Evolutionary conservation across 495 filamentous ascomycete species (phyloP).

Genomic region (Glutinoglossum americanum): DNA sequence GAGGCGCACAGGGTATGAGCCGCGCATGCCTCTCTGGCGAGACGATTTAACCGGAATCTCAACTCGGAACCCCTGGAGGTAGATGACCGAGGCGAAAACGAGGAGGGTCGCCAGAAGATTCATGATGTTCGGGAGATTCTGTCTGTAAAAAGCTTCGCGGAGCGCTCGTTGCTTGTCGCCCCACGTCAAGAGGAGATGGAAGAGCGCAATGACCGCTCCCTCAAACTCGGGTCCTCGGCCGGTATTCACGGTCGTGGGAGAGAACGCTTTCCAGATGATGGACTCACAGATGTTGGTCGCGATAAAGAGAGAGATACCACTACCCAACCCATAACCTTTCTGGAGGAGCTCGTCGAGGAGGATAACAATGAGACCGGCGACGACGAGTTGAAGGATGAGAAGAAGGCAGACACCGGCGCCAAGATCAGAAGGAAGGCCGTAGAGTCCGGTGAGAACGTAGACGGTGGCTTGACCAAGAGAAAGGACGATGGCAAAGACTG

Average conservation of each 20-base stretch:
- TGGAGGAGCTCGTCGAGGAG: constrained; percentile 97
- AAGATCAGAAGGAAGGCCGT: constrained; percentile 86
- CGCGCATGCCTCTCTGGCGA: constrained; percentile 94
- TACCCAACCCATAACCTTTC: constrained; percentile 97
- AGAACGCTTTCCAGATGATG: constrained; percentile 99
- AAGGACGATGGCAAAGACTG: constrained; percentile 82
- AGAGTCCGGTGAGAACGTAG: constrained; percentile 93
- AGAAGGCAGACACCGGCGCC: constrained; percentile 96
- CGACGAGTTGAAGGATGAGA: constrained; percentile 85
- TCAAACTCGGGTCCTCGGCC: constrained; percentile 98
- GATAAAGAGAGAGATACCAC: constrained; percentile 98
- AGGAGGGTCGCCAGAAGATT: constrained; percentile 83
- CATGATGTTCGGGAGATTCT: constrained; percentile 99
- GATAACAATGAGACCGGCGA: constrained; percentile 95
- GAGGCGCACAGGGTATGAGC: constrained; percentile 52
- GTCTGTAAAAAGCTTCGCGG: constrained; percentile 95
- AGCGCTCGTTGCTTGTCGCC: constrained; percentile 94
- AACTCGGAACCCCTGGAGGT: constrained; percentile 98
- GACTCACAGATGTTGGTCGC: constrained; percentile 99
- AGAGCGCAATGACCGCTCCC: constrained; percentile 93
- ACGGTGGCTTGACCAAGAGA: constrained; percentile 94
- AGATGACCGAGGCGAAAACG: constrained; percentile 95
- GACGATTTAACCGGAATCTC: constrained; percentile 99
- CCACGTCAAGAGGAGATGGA: constrained; percentile 97
- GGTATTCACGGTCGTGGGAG: constrained; percentile 97